Evolutionary conservation across 768 basidiomycete species (phyloP), one percentile per base, ranked within the genome.

Genomic region (Auricularia sp.): DNA sequence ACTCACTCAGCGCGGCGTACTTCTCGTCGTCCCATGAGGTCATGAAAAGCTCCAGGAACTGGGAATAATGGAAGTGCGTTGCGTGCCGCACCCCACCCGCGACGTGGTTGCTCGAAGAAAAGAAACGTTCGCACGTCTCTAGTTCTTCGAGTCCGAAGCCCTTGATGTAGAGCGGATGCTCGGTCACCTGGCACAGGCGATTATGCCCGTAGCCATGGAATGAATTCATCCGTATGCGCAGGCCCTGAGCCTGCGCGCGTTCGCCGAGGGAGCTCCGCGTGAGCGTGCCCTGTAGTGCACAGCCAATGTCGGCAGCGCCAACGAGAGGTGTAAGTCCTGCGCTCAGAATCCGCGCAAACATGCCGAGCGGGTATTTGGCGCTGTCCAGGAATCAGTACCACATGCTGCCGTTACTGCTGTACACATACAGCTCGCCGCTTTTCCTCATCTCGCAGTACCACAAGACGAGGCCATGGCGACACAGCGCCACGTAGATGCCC

Each of bases 341-440:
- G 39, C 62, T 29, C 3, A 68, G 21, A 3, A 67, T 35, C 54
- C 64, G 62, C 21, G 51, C 24, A 8, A 63, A 7, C 18, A 64
- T 18, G 2, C 66, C 62, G 11, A 68, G 39, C 1, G 66, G 35
- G 54, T 68, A 68, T 33, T 68, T 68, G 0, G 67, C 67, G 16
- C 67, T 68, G n/a, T n/a, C n/a, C n/a, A n/a, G n/a, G n/a, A n/a
- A n/a, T 35, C 45, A 36, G 5, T 4, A 29, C 4, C 8, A 37
- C 24, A 51, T 29, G 7, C 11, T 18, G 1, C 2, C 1, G 7
- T 2, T 3, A 35, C 35, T 3, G 18, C 21, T 3, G 18, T 6
- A 24, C 5, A 73, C 76, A 63, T 69, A 78, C 77, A 78, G 64
- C 64, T 79, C 75, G 3, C 77, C 75, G 63, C 74, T 76, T 6